These are phyloP conservation scores for Sordaria brevicollis DNA, from an alignment of 495 filamentous ascomycete species.

Conservation along the genomic window DNA sequence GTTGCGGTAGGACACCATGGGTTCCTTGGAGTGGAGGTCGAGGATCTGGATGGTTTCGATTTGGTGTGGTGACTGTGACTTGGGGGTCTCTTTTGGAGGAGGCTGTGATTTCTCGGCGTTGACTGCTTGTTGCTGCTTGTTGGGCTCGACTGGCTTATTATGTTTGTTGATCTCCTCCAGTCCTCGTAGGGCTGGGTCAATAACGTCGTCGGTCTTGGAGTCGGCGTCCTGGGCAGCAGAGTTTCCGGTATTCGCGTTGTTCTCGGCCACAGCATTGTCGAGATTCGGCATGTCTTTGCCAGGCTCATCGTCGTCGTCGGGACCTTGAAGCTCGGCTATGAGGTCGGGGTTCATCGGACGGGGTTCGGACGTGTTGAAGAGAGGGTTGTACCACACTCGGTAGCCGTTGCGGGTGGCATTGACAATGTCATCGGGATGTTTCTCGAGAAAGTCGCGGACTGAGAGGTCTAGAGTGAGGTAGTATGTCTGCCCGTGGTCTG, in stretches of 20 bases:
- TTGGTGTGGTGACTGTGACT: background rate
- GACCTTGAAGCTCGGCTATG: conserved; percentile 19
- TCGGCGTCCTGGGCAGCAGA: background rate
- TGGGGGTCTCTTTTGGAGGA: conserved; percentile 21
- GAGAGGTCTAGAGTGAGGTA: conserved; percentile 48
- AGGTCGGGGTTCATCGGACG: conserved; percentile 6
- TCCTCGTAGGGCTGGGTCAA: conserved; percentile 10
- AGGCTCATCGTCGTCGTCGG: conserved; percentile 17
- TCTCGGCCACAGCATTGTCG: conserved; percentile 9
- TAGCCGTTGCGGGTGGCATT: conserved; percentile 22
- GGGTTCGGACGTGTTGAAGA: conserved; percentile 18
- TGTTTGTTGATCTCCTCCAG: background rate
- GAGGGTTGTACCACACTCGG: conserved; percentile 26
- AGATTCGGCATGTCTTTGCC: conserved; percentile 17
- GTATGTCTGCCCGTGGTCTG: conserved; percentile 32
- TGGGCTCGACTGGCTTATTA: background rate
- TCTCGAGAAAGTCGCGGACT: conserved; percentile 33
- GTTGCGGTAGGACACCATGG: conserved; percentile 64
- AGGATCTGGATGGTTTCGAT: conserved; percentile 56
- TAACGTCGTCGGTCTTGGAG: background rate
- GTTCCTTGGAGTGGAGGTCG: conserved; percentile 61
- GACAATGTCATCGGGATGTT: conserved; percentile 18
- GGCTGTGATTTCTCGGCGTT: conserved; percentile 9
- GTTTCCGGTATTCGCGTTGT: conserved; percentile 4
- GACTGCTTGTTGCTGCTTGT: background rate